These are phyloP conservation scores for Coniosporium tulheliwenetii DNA, from an alignment of 2,329 filamentous ascomycete genomes.

Conservation along the genomic window DNA sequence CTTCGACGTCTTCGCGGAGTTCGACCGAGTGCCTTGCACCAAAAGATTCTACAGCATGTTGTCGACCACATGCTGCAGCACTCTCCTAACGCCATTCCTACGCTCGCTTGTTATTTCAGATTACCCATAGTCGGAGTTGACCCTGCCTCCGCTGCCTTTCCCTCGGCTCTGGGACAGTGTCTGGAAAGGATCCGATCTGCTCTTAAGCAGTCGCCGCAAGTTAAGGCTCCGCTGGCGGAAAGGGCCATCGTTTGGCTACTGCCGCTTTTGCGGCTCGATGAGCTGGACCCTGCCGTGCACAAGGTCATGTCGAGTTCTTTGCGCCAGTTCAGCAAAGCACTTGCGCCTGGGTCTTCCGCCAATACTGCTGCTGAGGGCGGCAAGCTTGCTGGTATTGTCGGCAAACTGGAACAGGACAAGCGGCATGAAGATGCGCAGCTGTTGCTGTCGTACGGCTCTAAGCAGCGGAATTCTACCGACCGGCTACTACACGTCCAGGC, in stretches of 20 bases:
- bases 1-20: slow-evolving; percentile 63
- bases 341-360: no score
- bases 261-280: slow-evolving; percentile 25
- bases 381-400: no score
- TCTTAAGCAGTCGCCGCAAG: slow-evolving; percentile 19
- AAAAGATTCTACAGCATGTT: slow-evolving; percentile 58
- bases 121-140: slow-evolving; percentile 53
- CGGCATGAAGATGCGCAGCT: no score
- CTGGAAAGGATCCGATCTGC: slow-evolving; percentile 46
- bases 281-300: slow-evolving; percentile 23
- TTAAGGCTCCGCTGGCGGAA: slow-evolving; percentile 23
- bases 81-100: slow-evolving; percentile 45
- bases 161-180: slow-evolving; percentile 49
- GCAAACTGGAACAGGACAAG: no score
- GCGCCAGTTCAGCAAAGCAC: no score
- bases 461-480: no score
- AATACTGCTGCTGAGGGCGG: no score
- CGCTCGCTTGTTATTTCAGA: slow-evolving; percentile 55
- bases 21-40: slow-evolving; percentile 49
- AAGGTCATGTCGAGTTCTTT: no score
- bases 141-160: slow-evolving; percentile 52
- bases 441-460: no score
- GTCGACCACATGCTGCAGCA: slow-evolving; percentile 45
- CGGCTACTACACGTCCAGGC: no score
- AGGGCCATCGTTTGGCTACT: slow-evolving; percentile 34